A percentile compares a stretch with the other conserved stretches of the same genome.
phyloP scores from a whole-genome alignment of 805 yeast species.

The Candida peoriensis region DNA sequence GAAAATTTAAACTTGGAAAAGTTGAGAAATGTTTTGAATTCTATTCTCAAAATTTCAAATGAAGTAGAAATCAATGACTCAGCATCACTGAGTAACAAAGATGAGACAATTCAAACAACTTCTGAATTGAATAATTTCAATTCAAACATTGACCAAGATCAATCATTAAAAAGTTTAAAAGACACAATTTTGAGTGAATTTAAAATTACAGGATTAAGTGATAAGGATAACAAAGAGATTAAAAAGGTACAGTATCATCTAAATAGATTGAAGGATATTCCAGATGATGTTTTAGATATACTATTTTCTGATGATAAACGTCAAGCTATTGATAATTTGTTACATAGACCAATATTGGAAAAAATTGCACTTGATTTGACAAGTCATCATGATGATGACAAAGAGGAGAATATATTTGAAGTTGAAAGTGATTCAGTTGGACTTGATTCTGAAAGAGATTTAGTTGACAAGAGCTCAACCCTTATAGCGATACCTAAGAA shows the following conservation, averaged over 20 bases:
- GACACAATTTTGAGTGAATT: too few relatives aligned
- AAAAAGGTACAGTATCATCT: conserved; percentile 1
- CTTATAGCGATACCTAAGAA: not conserved
- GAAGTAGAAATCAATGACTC: too few relatives aligned
- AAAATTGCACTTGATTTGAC: conserved; percentile 6
- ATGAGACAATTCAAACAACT: too few relatives aligned
- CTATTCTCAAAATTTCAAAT: too few relatives aligned
- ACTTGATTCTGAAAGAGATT: too few relatives aligned
- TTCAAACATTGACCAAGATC: too few relatives aligned
- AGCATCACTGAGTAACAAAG: too few relatives aligned
- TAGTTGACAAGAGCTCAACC: not conserved
- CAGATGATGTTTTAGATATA: conserved; percentile 7
- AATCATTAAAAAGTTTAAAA: too few relatives aligned
- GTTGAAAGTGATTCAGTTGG: not conserved
- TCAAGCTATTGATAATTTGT: conserved; percentile 2
- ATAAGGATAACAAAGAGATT: conserved; percentile 4
- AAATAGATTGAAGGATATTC: conserved; percentile 5
- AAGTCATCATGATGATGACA: not conserved
- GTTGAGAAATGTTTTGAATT: conserved; percentile 4
- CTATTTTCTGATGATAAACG: conserved; percentile 4
- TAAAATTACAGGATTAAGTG: conserved; percentile 4
- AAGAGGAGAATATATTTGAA: not conserved
- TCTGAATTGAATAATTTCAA: too few relatives aligned
- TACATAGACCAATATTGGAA: conserved; percentile 4
- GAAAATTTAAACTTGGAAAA: conserved; percentile 5